A percentile compares a stretch with the other conserved stretches of the same genome.
Conservation (phyloP, 2,329 filamentous ascomycete species). For the Hypocreales sp. region DNA sequence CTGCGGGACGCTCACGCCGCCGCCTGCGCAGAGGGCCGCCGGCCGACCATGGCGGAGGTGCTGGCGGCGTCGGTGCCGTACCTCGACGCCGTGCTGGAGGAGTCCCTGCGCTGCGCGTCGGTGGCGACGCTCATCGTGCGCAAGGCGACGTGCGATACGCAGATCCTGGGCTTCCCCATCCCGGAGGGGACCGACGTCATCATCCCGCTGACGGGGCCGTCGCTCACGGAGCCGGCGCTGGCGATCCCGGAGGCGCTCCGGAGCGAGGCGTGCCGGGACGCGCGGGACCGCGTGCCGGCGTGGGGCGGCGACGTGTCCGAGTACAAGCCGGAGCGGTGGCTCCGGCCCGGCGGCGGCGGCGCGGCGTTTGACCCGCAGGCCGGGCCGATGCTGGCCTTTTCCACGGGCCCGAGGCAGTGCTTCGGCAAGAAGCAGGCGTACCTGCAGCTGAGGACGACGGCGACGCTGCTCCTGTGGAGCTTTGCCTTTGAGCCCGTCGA, state of each 20-base stretch:
- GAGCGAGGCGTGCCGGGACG: constrained; percentile 8
- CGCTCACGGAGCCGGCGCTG: constrained; percentile 11
- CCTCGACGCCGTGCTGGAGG: constrained; percentile 21
- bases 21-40: constrained; percentile 8
- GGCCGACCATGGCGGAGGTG: constrained; percentile 16
- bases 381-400: constrained; percentile 20
- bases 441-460: constrained; percentile 17
- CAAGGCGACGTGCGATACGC: constrained; percentile 14
- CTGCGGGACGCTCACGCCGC: constrained; percentile 8
- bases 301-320: constrained; percentile 15
- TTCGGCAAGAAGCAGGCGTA: constrained; percentile 21
- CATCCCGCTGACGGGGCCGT: constrained; percentile 12
- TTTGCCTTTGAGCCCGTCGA: constrained; percentile 14
- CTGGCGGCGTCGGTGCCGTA: constrained; percentile 13
- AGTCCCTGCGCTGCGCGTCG: constrained; percentile 16
- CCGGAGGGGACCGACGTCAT: constrained; percentile 19
- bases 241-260: constrained; percentile 12
- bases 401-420: constrained; percentile 19
- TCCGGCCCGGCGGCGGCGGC: constrained; percentile 6
- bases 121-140: constrained; percentile 15
- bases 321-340: constrained; percentile 23
- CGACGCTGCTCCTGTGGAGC: constrained; percentile 21
- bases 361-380: constrained; percentile 15
- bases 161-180: constrained; percentile 15
- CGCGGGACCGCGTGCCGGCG: constrained; percentile 9